Percentiles rank a stretch among this genome's conserved stretches.
These are phyloP conservation scores for Diaporthe eres DNA, from an alignment of 2,329 filamentous ascomycete genomes.

Conservation along the genomic window DNA sequence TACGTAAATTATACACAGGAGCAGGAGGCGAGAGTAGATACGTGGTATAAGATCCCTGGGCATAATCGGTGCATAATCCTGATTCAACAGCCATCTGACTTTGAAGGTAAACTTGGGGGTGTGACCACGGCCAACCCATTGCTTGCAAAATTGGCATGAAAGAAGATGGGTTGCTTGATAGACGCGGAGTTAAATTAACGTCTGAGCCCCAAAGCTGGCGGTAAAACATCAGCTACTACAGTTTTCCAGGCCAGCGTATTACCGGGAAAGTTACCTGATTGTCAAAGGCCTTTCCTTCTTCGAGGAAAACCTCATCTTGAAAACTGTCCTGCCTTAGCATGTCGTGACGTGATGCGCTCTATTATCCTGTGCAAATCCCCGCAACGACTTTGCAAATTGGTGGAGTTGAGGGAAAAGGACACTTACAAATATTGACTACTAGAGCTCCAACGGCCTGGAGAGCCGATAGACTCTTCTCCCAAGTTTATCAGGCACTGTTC, in stretches of 20 bases:
- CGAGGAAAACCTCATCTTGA: constrained; percentile 9
- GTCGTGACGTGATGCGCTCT: background rate
- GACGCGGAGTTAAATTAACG: background rate
- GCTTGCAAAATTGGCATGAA: background rate
- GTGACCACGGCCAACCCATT: background rate
- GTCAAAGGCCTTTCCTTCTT: constrained; percentile 19
- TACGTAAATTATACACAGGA: background rate
- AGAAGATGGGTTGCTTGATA: background rate
- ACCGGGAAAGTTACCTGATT: background rate
- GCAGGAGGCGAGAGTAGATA: background rate
- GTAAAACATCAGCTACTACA: background rate
- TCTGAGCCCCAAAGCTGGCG: constrained; percentile 6
- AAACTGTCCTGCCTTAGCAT: background rate
- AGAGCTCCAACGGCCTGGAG: background rate
- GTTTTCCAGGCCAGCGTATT: no score
- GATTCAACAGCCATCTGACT: background rate
- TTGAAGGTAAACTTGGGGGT: constrained; percentile 1
- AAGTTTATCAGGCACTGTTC: background rate
- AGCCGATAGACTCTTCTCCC: background rate
- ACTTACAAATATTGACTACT: constrained; percentile 3
- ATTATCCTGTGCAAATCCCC: background rate
- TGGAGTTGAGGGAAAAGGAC: background rate
- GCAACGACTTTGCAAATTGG: background rate
- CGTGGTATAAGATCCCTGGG: background rate
- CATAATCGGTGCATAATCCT: background rate